Conservation (phyloP, 2,329 filamentous ascomycete species). For the Shiraia bambusicola region DNA sequence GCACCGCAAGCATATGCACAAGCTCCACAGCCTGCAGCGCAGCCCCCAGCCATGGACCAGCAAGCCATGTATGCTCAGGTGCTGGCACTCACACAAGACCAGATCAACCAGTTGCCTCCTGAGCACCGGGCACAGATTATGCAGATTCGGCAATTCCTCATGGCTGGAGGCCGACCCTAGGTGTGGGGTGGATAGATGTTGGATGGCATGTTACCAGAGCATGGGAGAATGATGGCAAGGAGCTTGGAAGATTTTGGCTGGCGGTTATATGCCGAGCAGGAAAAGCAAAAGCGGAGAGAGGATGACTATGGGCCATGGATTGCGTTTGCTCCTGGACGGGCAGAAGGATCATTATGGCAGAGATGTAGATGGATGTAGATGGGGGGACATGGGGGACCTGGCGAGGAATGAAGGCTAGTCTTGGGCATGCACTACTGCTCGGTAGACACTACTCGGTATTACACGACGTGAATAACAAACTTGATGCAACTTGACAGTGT, state of each 20-base stretch:
- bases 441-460: no score
- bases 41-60: slow-evolving; percentile 46
- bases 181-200: background rate
- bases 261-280: background rate
- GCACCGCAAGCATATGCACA: slow-evolving; percentile 47
- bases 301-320: no score
- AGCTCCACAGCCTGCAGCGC: slow-evolving; percentile 29
- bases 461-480: no score
- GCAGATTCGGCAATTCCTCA: slow-evolving; percentile 68
- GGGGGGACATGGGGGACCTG: no score
- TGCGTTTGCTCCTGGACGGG: no score
- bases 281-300: no score
- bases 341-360: no score
- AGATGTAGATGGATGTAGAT: no score
- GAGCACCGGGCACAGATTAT: slow-evolving; percentile 78
- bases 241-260: background rate
- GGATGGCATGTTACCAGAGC: background rate
- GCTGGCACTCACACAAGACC: slow-evolving; percentile 74
- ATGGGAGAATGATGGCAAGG: background rate
- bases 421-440: no score
- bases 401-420: no score
- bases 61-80: slow-evolving; percentile 79
- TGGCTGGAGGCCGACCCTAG: slow-evolving; percentile 25
- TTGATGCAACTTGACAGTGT: no score
- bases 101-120: slow-evolving; percentile 77